A percentile compares a stretch with the other conserved stretches of the same genome.
Conservation (phyloP, 495 filamentous ascomycete species). For the Aspergillus indologenus region DNA sequence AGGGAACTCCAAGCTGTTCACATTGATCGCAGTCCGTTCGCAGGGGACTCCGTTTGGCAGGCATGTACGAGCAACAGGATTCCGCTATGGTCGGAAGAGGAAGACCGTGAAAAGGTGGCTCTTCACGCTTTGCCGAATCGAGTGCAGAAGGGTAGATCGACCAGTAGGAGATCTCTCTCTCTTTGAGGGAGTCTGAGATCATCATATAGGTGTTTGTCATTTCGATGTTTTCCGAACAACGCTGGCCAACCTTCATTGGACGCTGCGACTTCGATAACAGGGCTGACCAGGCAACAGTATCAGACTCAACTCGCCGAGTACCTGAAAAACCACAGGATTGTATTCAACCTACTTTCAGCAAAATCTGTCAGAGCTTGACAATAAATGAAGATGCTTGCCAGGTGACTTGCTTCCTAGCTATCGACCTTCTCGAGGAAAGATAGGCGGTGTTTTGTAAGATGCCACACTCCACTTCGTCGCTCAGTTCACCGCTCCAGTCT, state of each 20-base stretch:
- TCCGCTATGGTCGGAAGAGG: not conserved
- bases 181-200: not conserved
- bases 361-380: not conserved
- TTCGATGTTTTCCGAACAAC: not conserved
- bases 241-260: not conserved
- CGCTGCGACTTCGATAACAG: not conserved
- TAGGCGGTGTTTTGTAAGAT: slow-evolving; percentile 21
- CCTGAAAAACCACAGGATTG: not conserved
- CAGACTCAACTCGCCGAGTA: not conserved
- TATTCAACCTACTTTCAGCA: not conserved
- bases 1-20: not conserved
- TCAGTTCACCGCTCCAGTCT: slow-evolving; percentile 22
- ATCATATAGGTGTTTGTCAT: not conserved
- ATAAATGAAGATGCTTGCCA: not conserved
- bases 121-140: not conserved
- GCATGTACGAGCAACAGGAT: not conserved
- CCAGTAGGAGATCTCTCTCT: not conserved
- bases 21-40: not conserved
- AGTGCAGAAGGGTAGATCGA: not conserved
- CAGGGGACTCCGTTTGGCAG: not conserved
- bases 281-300: not conserved
- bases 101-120: not conserved
- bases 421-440: slow-evolving; percentile 7
- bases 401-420: not conserved
- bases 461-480: slow-evolving; percentile 6